These are phyloP conservation scores for Fusarium sp. DNA, from an alignment of 2,329 filamentous ascomycete genomes.

Conservation along the genomic window DNA sequence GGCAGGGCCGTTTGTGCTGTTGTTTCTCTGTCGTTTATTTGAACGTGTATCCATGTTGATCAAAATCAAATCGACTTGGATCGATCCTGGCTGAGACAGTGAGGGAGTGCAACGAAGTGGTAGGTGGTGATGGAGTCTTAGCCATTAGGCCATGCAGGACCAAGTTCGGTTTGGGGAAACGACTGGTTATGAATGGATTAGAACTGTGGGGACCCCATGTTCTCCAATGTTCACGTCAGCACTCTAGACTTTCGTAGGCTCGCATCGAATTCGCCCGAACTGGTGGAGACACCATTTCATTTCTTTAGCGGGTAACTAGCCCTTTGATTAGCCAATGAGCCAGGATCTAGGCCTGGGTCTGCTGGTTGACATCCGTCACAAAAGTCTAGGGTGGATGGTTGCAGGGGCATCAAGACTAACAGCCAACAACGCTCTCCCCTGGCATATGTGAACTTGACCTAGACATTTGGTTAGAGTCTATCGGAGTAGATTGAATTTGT, in stretches of 20 bases:
- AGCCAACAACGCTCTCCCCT: too few species aligned
- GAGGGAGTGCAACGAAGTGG: background rate
- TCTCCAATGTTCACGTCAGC: background rate
- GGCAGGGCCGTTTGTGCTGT: background rate
- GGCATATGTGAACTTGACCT: too few species aligned
- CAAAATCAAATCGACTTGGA: rapidly evolving
- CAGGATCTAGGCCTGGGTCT: background rate
- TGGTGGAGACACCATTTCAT: background rate
- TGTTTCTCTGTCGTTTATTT: background rate
- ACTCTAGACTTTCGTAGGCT: background rate
- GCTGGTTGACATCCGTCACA: background rate
- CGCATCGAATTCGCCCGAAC: background rate
- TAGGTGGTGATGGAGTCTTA: background rate
- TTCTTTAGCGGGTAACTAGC: background rate
- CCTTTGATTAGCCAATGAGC: background rate
- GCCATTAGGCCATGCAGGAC: background rate
- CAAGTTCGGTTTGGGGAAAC: background rate
- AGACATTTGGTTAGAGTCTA: too few species aligned
- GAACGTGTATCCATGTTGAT: background rate
- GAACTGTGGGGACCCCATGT: background rate
- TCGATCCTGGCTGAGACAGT: background rate
- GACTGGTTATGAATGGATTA: background rate
- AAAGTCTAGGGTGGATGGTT: background rate
- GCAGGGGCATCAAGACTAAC: background rate
- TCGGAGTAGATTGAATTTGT: too few species aligned